Percentiles rank a stretch among this genome's conserved stretches.
Conservation (phyloP, 768 basidiomycete species). For the Mycena rebaudengoi region DNA sequence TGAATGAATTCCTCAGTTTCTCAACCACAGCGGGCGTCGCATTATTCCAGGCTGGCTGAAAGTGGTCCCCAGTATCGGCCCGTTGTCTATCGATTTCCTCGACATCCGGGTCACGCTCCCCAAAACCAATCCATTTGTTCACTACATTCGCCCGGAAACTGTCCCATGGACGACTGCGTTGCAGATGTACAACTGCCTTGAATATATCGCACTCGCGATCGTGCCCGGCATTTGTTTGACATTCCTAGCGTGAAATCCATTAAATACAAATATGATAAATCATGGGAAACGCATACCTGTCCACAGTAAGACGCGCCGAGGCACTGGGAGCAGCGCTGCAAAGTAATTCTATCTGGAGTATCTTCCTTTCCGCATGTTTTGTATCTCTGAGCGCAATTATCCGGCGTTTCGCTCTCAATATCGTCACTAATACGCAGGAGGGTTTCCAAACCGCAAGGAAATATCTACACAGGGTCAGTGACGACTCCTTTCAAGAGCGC, state of each 20-base stretch:
- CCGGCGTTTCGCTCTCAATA: conserved; percentile 18
- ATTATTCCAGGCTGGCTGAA: conserved; percentile 16
- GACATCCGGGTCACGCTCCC: conserved; percentile 1
- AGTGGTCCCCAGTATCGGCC: not conserved
- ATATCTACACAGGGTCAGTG: conserved; percentile 4
- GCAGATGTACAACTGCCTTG: conserved; percentile 15
- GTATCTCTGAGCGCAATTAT: conserved; percentile 9
- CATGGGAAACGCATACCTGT: not conserved
- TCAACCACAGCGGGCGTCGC: not conserved
- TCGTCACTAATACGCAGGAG: conserved; percentile 26
- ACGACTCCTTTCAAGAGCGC: not conserved
- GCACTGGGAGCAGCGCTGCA: conserved; percentile 24
- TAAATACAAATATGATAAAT: not conserved
- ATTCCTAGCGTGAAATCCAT: conserved; percentile 3
- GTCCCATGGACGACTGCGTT: conserved; percentile 22
- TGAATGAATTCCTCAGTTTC: conserved; percentile 18
- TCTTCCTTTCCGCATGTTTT: conserved; percentile 23
- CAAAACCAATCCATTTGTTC: conserved; percentile 17
- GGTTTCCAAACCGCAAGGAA: conserved; percentile 22
- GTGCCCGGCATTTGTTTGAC: conserved; percentile 22
- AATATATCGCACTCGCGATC: conserved; percentile 28
- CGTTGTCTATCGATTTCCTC: not conserved
- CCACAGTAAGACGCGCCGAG: conserved; percentile 17
- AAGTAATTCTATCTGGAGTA: not conserved
- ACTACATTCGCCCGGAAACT: not conserved